Percentiles rank a stretch among this genome's conserved stretches.
These are phyloP conservation scores for Leccinum pallidistipes DNA, from an alignment of 1,284 basidiomycete species.

Conservation along the genomic window DNA sequence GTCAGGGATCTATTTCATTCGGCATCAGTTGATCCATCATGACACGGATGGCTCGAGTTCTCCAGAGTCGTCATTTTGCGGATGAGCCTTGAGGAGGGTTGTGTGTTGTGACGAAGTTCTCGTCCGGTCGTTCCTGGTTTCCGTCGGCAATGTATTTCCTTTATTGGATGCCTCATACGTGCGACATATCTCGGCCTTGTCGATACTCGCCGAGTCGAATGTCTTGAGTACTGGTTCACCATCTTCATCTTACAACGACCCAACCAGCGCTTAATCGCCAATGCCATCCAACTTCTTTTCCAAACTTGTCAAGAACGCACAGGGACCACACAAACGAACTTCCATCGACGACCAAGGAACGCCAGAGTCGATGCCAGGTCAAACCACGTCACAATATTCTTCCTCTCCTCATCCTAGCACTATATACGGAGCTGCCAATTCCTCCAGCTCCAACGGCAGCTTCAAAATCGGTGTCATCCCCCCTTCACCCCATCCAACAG, in stretches of 20 bases:
- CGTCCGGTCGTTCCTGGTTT: not conserved
- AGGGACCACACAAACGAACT: conserved; percentile 2
- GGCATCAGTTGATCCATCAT: too few species aligned
- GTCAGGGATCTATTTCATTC: too few species aligned
- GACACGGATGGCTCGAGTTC: too few species aligned
- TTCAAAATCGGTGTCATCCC: conserved; percentile 34
- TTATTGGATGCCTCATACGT: not conserved
- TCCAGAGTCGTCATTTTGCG: too few species aligned
- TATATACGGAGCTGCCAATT: conserved; percentile 10
- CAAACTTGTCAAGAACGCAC: conserved; percentile 45
- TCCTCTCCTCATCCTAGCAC: conserved; percentile 15
- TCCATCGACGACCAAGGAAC: conserved; percentile 5
- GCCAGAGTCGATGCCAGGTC: not conserved
- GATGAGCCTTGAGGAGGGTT: too few species aligned
- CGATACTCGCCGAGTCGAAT: not conserved
- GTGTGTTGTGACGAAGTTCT: too few species aligned
- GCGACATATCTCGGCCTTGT: not conserved
- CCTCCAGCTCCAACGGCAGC: conserved; percentile 30
- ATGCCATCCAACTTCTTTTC: conserved; percentile 54
- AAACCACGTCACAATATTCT: conserved; percentile 31
- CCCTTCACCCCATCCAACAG: conserved; percentile 26
- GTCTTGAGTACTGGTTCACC: not conserved
- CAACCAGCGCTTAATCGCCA: too few species aligned
- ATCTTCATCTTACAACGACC: not conserved
- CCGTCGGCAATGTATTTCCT: not conserved